Evolutionary conservation across 106 monocot genomes (phyloP), one percentile per base, ranked within the genome.

Genomic region (Dioscorea zingiberensis): DNA sequence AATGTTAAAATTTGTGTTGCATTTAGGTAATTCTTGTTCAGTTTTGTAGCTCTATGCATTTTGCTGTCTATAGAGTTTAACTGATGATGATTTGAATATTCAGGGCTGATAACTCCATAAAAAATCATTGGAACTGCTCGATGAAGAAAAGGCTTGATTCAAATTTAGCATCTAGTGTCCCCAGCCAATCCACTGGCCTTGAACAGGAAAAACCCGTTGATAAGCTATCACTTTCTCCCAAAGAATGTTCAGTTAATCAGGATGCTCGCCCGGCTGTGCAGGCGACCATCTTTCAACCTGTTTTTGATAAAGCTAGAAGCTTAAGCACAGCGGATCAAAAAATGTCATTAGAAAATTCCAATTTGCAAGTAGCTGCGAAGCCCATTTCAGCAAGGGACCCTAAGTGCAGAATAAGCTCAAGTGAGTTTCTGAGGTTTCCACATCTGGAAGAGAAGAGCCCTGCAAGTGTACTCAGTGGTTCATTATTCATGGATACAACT

Each of bases 81-180:
- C 27, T 49, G 22, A 16, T 26, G 14, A 49, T 24, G 17, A 16
- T 21, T 51, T 16, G 19, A 8, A 51, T 51, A 19, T 18, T 16
- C 73, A 73, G 73, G 73, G 25, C 73, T 1, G 73, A 73, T 13
- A 73, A 73, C 46, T 57, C 73, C 0, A 58, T 73, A 21, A 73
- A 73, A 21, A 73, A 73, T 46, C 73, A 65, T 22, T 73, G 73
- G 73, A 73, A 73, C 26, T 64, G 73, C 56, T 73, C 65, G 1
- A 2, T 73, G 27, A 65, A 65, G 45, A 56, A 19, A 7, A 44
- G 21, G 16, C 17, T 64, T 13, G 13, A 17, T 59, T 59, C 26
- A 59, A 27, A 15, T 59, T 25, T 26, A 16, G 25, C 22, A 59
- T 59, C 26, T 25, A 3, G 2, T 26, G 13, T 15, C 27, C 25